Base-by-base conservation (phyloP, 306 rosid species). In the Casuarina cunninghamiana region DNA sequence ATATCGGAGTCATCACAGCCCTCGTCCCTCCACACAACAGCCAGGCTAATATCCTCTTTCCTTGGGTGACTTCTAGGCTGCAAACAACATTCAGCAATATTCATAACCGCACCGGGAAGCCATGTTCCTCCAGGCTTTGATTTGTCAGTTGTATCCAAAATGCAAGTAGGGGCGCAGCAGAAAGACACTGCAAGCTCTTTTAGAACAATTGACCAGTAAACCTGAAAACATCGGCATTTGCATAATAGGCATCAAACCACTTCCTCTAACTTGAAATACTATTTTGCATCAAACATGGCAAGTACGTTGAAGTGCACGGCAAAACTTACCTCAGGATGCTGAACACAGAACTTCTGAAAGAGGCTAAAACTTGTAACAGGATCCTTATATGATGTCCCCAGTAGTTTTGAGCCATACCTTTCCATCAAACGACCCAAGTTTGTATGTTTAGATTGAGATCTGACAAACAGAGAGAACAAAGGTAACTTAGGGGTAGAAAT, bases 1-100 rank as follows among this genome's bases (percentile, higher is more conserved):
- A 91, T 81, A 60, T 63, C 12, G 4, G 96, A 81, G 72, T 89
- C 80, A 74, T 91, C 90, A 74, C 44, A 75, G 7, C 94, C 97
- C 80, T 94, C 97, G 77, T 81, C 91, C 78, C 93, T 90, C 96
- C 96, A 94, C 5, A 91, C 85, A n/a, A 94, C 77, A 74, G 98
- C 97, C 67, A 78, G 6, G 81, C 90, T 58, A 49, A 73, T 62
- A 45, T 94, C 98, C 17, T 74, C 87, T 79, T 83, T 91, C 72
- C 85, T 87, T 16, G 87, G 92, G 32, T 83, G 77, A 13, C 67
- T 21, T 13, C 65, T 70, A 41, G 97, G 88, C 46, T 84, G 83
- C 86, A 94, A 80, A 83, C 96, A 94, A 76, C 97, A 90, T 37
- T 91, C 89, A 1, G 98, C 96, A 78, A 91, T 91, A 81, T 91